phyloP scores from a whole-genome alignment of 164 flowering plant species.

The Cinnamomum micranthum region DNA sequence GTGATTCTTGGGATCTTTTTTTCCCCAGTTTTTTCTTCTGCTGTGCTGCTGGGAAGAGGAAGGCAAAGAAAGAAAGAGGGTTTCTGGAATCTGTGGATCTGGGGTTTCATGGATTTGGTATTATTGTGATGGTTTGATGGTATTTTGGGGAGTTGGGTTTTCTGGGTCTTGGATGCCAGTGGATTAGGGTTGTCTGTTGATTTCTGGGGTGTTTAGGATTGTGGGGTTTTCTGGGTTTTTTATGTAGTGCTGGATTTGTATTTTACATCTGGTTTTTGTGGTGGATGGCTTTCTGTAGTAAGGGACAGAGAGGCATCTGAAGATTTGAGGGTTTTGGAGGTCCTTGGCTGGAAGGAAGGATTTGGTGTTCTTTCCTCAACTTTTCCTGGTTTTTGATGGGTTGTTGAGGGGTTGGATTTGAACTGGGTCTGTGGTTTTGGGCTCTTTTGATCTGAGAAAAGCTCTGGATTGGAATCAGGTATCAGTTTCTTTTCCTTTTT shows the following conservation, averaged over 20 bases:
- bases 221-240: neutral
- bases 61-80: neutral
- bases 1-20: conserved; percentile 4
- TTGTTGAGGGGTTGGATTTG: conserved; percentile 9
- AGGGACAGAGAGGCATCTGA: neutral
- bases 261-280: neutral
- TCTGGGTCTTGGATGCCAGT: neutral
- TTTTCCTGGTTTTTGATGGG: conserved; percentile 8
- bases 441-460: conserved; percentile 22
- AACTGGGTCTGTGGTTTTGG: conserved; percentile 19
- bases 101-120: neutral
- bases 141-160: conserved; percentile 1
- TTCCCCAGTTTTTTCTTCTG: neutral
- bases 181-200: neutral
- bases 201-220: neutral
- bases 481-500: neutral
- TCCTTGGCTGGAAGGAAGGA: too few species aligned
- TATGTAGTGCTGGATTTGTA: neutral
- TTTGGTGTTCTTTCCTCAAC: neutral
- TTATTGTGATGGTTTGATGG: neutral
- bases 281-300: neutral
- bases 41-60: neutral
- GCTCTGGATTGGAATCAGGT: conserved; percentile 14
- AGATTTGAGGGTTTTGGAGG: neutral
- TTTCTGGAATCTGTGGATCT: neutral